Conservation (phyloP, 768 basidiomycete species). For the Lactarius hengduanensis region DNA sequence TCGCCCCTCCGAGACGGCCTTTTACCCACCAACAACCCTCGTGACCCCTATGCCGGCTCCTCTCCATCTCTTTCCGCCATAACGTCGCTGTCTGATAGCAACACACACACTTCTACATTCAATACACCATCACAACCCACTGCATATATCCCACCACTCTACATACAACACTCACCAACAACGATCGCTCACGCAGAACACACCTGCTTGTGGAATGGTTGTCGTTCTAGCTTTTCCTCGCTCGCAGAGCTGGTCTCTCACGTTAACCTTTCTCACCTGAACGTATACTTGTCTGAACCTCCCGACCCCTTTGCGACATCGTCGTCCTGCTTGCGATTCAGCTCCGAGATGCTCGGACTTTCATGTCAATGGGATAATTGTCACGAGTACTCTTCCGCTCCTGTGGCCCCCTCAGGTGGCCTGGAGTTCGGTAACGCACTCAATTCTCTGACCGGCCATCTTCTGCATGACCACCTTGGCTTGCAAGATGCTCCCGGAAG, state of each 20-base stretch:
- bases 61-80: constrained; percentile 20
- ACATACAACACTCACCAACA: constrained; percentile 9
- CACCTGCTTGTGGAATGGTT: constrained; percentile 49
- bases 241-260: constrained; percentile 64
- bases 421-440: constrained; percentile 42
- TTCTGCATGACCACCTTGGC: constrained; percentile 74
- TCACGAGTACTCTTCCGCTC: constrained; percentile 46
- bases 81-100: constrained; percentile 16
- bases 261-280: constrained; percentile 55
- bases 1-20: constrained; percentile 14
- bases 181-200: constrained; percentile 3
- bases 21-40: neutral
- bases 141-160: constrained; percentile 11
- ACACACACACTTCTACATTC: constrained; percentile 7
- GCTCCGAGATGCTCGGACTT: constrained; percentile 32
- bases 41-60: constrained; percentile 4
- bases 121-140: constrained; percentile 10
- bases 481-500: constrained; percentile 29
- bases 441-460: constrained; percentile 56
- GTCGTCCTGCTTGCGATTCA: constrained; percentile 22
- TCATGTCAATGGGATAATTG: constrained; percentile 81
- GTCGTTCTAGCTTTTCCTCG: constrained; percentile 49
- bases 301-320: constrained; percentile 25
- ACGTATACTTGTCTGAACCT: constrained; percentile 10
- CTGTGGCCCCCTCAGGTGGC: constrained; percentile 44